phyloP scores from a whole-genome alignment of 805 yeast species.

The Lachancea sp. region DNA sequence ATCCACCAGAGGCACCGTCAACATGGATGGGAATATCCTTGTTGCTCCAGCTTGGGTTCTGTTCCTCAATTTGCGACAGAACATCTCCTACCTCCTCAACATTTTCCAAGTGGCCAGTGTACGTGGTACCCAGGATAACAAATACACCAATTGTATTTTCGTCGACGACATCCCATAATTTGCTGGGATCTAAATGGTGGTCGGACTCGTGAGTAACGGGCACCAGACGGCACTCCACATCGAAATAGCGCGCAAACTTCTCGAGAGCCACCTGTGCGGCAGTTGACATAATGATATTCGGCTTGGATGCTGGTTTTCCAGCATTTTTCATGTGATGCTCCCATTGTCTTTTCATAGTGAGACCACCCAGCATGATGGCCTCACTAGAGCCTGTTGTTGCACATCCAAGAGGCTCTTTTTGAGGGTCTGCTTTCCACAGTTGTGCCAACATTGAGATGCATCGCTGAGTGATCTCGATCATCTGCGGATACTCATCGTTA shows the following conservation, averaged over 20 bases:
- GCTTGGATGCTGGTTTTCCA: constrained; percentile 56
- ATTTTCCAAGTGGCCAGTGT: constrained; percentile 87
- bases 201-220: constrained; percentile 55
- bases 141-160: constrained; percentile 91
- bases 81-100: constrained; percentile 54
- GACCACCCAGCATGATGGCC: constrained; percentile 89
- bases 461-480: constrained; percentile 71
- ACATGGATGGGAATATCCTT: constrained; percentile 78
- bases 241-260: constrained; percentile 90
- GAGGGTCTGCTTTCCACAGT: constrained; percentile 67
- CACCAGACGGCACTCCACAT: constrained; percentile 76
- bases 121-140: constrained; percentile 85
- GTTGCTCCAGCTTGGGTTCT: constrained; percentile 27
- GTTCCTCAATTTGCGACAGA: constrained; percentile 57
- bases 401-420: constrained; percentile 59
- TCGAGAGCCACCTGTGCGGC: constrained; percentile 93
- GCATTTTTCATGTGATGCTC: constrained; percentile 54
- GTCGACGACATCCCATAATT: constrained; percentile 61
- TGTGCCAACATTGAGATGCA: constrained; percentile 75
- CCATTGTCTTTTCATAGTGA: constrained; percentile 90
- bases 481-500: constrained; percentile 86
- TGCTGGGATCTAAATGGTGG: constrained; percentile 56
- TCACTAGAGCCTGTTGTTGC: constrained; percentile 94
- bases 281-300: constrained; percentile 86
- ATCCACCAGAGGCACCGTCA: constrained; percentile 90